Base-by-base conservation (phyloP, 2,329 filamentous ascomycete species). In the Claviceps sp. region DNA sequence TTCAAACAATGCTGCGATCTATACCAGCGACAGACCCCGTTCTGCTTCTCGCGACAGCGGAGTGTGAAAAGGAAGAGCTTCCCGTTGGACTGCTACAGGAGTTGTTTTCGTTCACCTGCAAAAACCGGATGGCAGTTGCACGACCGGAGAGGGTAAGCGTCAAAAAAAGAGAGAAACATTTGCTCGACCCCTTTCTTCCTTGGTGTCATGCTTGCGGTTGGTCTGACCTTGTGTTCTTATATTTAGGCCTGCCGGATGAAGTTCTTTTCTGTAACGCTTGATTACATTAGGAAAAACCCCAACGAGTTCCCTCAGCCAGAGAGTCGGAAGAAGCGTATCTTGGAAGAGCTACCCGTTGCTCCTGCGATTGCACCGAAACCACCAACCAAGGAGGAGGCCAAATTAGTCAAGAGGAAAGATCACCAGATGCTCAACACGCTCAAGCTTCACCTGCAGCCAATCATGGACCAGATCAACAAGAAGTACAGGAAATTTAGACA, bases 401-500 rank as follows among this genome's bases (percentile, higher is more conserved):
- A 89, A 63, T 80, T 78, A 2, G 82, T 91, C 64, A 86, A 85
- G 67, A 86, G 89, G 67, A 80, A 81, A 56, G 94, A 98, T 62
- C 83, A 88, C 48, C 82, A 91, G 57, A 80, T 84, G 11, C 75
- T 97, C 51, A 96, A 97, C 64, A 73, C 85, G 54, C 73, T 98
- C 57, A 98, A 97, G 71, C 82, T 95, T 41, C 75, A 85, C 50
- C 81, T 98, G 51, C 90, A 96, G 66, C 89, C 88, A 2, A 88
- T 97, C 59, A 96, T 98, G 89, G 91, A 98, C 59, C 89, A 96
- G 68, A 88, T 98, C 63, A 93, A 95, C 66, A 76, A 77, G 55
- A 89, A 86, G 64, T 95, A 95, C 70, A 87, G 85, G 64, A 89
- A 89, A 59, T 97, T 97, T 69, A 79, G 89, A 55, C 81, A 82